These are phyloP conservation scores for Aspergillus sp. DNA, from an alignment of 2,329 filamentous ascomycete species.

Conservation along the genomic window DNA sequence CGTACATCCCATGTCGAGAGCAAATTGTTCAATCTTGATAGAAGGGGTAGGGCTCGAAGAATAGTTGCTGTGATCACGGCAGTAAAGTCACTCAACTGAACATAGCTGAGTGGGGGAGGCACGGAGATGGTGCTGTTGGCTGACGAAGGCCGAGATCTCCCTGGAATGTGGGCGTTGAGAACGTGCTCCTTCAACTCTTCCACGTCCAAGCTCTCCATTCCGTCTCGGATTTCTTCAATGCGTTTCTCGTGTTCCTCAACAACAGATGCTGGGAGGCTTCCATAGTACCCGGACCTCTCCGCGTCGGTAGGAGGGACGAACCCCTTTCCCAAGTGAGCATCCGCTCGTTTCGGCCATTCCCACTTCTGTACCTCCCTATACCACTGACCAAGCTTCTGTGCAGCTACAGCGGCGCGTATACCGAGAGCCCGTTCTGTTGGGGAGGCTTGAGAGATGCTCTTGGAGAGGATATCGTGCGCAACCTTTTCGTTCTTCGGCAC, in stretches of 20 bases:
- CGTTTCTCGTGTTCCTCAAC: slow-evolving; percentile 72
- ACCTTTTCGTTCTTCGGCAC: slow-evolving; percentile 43
- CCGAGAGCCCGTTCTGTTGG: slow-evolving; percentile 62
- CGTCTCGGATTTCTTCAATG: slow-evolving; percentile 70
- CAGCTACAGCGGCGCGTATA: slow-evolving; percentile 62
- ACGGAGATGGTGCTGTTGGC: slow-evolving; percentile 50
- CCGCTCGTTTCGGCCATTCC: slow-evolving; percentile 57
- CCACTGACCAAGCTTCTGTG: slow-evolving; percentile 63
- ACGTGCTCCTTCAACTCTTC: slow-evolving; percentile 89
- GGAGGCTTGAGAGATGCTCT: slow-evolving; percentile 61
- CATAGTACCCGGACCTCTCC: slow-evolving; percentile 60
- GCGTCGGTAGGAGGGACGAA: slow-evolving; percentile 41
- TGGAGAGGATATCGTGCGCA: slow-evolving; percentile 46
- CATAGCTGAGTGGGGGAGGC: slow-evolving; percentile 56
- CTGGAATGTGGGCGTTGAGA: slow-evolving; percentile 76
- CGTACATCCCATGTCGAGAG: slow-evolving; percentile 79
- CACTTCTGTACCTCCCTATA: slow-evolving; percentile 62
- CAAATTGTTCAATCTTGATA: slow-evolving; percentile 74
- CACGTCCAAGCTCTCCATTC: slow-evolving; percentile 48
- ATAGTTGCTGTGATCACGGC: slow-evolving; percentile 90
- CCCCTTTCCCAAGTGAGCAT: slow-evolving; percentile 46
- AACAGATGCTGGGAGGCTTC: slow-evolving; percentile 68
- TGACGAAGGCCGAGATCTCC: slow-evolving; percentile 59
- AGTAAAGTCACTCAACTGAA: slow-evolving; percentile 83
- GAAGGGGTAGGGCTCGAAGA: slow-evolving; percentile 80